phyloP scores from a whole-genome alignment of 1,284 basidiomycete species.

The Pseudozyma hubeiensis region DNA sequence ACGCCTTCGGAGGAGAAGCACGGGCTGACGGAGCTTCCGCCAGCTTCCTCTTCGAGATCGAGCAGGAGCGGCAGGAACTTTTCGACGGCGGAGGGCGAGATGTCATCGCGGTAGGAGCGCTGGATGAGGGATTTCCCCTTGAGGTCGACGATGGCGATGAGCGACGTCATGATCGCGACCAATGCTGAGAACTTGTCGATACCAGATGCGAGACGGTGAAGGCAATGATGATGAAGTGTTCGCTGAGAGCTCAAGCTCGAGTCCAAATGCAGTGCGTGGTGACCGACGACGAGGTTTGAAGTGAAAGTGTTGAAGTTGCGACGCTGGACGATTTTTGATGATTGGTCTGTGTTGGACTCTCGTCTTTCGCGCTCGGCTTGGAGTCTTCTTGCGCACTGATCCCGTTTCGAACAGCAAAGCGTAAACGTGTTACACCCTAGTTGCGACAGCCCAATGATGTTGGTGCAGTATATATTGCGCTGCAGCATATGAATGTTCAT shows the following conservation, averaged over 20 bases:
- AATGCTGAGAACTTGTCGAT: background rate
- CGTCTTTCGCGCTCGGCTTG: background rate
- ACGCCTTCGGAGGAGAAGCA: conserved; percentile 82
- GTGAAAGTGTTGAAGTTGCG: background rate
- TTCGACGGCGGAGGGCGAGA: conserved; percentile 87
- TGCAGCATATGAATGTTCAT: conserved; percentile 63
- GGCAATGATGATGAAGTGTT: too few relatives aligned
- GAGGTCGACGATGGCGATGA: conserved; percentile 93
- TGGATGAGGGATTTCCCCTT: conserved; percentile 99
- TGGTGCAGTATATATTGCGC: too few relatives aligned
- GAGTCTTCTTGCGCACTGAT: conserved; percentile 15
- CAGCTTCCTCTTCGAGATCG: conserved; percentile 95
- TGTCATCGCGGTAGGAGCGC: conserved; percentile 96
- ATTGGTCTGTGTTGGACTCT: conserved; percentile 33
- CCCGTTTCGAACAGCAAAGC: background rate
- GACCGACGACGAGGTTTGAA: background rate
- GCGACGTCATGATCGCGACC: conserved; percentile 64
- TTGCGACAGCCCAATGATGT: too few relatives aligned
- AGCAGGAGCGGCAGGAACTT: conserved; percentile 92
- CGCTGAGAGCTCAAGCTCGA: too few relatives aligned
- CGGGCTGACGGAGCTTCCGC: conserved; percentile 80
- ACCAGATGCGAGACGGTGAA: background rate
- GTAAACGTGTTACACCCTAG: background rate
- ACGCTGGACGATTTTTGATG: background rate
- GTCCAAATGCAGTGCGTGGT: too few relatives aligned